Base-by-base conservation (phyloP, 805 yeast genomes). In the Priceomyces castillae region DNA sequence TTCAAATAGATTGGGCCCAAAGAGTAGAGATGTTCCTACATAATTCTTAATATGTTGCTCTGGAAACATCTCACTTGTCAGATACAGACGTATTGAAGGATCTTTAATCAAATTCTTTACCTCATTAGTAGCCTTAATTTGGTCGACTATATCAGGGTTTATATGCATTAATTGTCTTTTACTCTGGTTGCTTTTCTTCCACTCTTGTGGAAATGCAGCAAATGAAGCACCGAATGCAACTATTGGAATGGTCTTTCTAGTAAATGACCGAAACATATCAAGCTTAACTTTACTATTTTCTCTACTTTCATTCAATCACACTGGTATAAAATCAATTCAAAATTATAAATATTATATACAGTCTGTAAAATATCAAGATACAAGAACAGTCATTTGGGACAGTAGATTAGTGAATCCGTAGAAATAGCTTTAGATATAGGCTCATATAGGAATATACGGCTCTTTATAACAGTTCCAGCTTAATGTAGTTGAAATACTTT, bases 21-120 rank as follows among this genome's bases (percentile, higher is more conserved):
- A 79, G 40, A 89, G 65, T 7, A 86, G 61, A 0, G 95, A 95
- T 40, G 81, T 78, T 0, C 85, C 81, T 7, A 85, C 88, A 61
- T 84, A 85, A 56, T 83, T 77, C 2, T 58, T 54, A 30, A 74
- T 75, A 54, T 84, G 89, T 6, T 79, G 80, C 35, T 61, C 68
- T 0, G 90, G 89, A 33, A 84, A 59, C 10, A 48, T 44, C 4
- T 52, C 34, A 17, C 61, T 53, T 4, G 56, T 43, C 34, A 46
- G 40, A 17, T 47, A 43, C 30, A 38, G 41, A 7, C 22, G 44
- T 14, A 48, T 44, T 1, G 49, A 22, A 9, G 48, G 37, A 40
- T 63, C 50, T 6, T 43, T 33, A 6, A 39, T 39, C 10, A 64
- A 47, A 10, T 37, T 39, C 40, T 57, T 44, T 48, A 46, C 64